Evolutionary conservation across 2,329 filamentous ascomycete genomes (phyloP).

Genomic region (Cercospora nicotianae): DNA sequence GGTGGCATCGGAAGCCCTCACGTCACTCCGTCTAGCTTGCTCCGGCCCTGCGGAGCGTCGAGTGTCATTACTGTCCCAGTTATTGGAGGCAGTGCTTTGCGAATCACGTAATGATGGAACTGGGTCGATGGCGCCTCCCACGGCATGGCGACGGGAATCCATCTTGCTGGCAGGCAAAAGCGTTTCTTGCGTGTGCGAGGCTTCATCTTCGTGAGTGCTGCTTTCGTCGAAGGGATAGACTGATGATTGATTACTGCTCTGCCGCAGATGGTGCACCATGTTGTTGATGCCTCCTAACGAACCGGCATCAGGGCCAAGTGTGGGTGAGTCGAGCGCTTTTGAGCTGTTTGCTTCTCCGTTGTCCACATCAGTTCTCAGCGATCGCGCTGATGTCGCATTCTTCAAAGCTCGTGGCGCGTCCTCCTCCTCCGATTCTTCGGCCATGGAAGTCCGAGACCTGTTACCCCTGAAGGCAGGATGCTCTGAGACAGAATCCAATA

Average conservation of each 20-base stretch:
- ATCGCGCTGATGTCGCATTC: conserved; percentile 21
- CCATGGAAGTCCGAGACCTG: conserved; percentile 29
- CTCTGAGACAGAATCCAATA: conserved; percentile 39
- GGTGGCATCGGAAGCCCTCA: conserved; percentile 26
- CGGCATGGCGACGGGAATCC: conserved; percentile 20
- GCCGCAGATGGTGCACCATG: conserved; percentile 68
- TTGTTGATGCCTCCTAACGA: conserved; percentile 60
- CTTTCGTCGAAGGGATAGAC: conserved; percentile 58
- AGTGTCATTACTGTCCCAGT: conserved; percentile 56
- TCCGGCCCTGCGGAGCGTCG: conserved; percentile 39
- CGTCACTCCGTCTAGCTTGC: conserved; percentile 26
- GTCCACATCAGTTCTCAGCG: conserved; percentile 24
- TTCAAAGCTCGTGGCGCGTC: conserved; percentile 22
- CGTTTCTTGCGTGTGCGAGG: conserved; percentile 29
- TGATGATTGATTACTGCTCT: conserved; percentile 78
- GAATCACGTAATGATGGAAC: conserved; percentile 42
- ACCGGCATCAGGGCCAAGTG: conserved; percentile 62
- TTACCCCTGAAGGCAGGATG: conserved; percentile 37
- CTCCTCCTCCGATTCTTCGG: conserved; percentile 35
- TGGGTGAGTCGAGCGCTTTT: conserved; percentile 67
- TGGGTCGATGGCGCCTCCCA: conserved; percentile 10
- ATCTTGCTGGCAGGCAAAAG: conserved; percentile 26
- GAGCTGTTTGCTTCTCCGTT: conserved; percentile 25
- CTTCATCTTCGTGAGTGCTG: conserved; percentile 41
- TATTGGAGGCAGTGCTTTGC: conserved; percentile 54